These are phyloP conservation scores for Rhodotorula sp. DNA, from an alignment of 1,284 basidiomycete genomes.

Conservation along the genomic window DNA sequence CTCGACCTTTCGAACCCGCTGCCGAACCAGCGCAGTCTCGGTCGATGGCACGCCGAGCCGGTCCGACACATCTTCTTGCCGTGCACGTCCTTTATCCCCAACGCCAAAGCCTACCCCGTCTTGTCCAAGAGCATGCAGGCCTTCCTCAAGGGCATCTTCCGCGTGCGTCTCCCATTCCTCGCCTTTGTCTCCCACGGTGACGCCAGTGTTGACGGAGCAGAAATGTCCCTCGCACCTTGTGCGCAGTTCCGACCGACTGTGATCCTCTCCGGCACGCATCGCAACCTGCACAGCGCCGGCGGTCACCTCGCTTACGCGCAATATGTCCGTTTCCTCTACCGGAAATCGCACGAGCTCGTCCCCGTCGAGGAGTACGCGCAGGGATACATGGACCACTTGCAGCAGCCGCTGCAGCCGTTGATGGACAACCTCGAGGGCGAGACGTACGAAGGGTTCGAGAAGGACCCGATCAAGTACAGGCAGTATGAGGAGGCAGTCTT, in stretches of 20 bases:
- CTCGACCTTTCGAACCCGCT: conserved; percentile 86
- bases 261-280: conserved; percentile 69
- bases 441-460: conserved; percentile 97
- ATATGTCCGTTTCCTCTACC: conserved; percentile 57
- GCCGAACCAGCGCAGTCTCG: conserved; percentile 66
- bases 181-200: not conserved
- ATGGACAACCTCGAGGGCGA: conserved; percentile 95
- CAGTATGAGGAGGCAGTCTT: conserved; percentile 94
- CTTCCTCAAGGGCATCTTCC: conserved; percentile 83
- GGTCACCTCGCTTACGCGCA: conserved; percentile 86
- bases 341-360: conserved; percentile 55
- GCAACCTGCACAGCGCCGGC: conserved; percentile 69
- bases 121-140: conserved; percentile 86
- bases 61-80: conserved; percentile 85
- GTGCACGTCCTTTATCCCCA: conserved; percentile 86
- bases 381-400: conserved; percentile 92
- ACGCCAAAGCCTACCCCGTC: conserved; percentile 95
- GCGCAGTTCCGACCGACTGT: conserved; percentile 60
- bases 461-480: conserved; percentile 93
- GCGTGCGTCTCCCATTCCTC: conserved; percentile 57
- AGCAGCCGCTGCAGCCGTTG: conserved; percentile 90
- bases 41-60: conserved; percentile 90
- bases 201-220: not conserved
- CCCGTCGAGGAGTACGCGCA: conserved; percentile 85
- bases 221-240: not conserved